phyloP scores from a whole-genome alignment of 1,139 yeast genomes.

The Sugiyamaella pinicola region DNA sequence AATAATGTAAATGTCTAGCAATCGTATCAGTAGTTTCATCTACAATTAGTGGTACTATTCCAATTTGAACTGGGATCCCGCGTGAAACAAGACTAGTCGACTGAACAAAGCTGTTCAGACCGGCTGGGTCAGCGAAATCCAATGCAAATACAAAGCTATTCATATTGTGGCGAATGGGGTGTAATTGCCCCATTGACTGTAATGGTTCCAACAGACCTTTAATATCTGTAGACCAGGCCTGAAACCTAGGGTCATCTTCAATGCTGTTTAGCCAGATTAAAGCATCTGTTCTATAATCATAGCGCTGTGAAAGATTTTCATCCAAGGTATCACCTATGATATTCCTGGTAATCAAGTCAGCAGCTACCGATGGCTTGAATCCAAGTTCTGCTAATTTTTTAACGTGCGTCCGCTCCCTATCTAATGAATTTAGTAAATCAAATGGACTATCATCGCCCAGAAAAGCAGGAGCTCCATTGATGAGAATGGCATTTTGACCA shows the following conservation, averaged over 20 bases:
- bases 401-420: constrained; percentile 38
- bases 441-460: constrained; percentile 35
- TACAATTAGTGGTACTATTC: constrained; percentile 63
- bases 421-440: constrained; percentile 38
- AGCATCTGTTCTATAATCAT: constrained; percentile 48
- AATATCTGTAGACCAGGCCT: constrained; percentile 50
- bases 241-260: constrained; percentile 62
- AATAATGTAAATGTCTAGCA: constrained; percentile 45
- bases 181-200: constrained; percentile 56
- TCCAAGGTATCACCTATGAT: constrained; percentile 25
- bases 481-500: constrained; percentile 42
- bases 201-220: constrained; percentile 46
- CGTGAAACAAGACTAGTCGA: constrained; percentile 51
- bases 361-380: constrained; percentile 21
- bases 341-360: constrained; percentile 28
- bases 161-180: constrained; percentile 70
- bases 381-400: constrained; percentile 21
- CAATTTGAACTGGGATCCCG: constrained; percentile 77
- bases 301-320: constrained; percentile 30
- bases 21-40: constrained; percentile 33
- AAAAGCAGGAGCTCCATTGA: constrained; percentile 44
- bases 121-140: constrained; percentile 58
- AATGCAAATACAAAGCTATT: constrained; percentile 74
- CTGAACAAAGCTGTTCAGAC: constrained; percentile 50
- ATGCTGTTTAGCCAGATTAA: constrained; percentile 79